These are phyloP conservation scores for Thalassiosira livingstoniorum DNA, from an alignment of 352 stramenopile species.

Conservation along the genomic window DNA sequence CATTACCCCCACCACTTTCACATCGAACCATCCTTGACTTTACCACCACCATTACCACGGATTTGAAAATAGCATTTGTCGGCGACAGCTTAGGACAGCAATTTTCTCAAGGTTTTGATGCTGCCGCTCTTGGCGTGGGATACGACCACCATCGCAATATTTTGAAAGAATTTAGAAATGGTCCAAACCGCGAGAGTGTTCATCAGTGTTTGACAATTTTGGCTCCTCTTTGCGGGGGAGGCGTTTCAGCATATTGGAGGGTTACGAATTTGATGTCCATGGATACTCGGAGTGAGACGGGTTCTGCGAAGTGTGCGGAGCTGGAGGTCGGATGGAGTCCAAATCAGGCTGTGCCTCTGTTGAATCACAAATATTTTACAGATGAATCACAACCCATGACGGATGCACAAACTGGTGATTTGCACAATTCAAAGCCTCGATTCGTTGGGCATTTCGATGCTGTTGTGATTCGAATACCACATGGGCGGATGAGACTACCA, in stretches of 20 bases:
- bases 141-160: conserved; percentile 6
- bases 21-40: conserved; percentile 64
- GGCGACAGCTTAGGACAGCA: conserved; percentile 64
- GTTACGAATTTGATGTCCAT: conserved; percentile 49
- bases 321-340: conserved; percentile 16
- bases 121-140: conserved; percentile 11
- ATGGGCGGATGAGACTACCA: conserved; percentile 60
- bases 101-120: conserved; percentile 58
- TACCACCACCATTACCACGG: conserved; percentile 41
- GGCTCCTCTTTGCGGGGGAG: conserved; percentile 42
- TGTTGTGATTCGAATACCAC: conserved; percentile 58
- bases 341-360: background rate
- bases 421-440: conserved; percentile 6
- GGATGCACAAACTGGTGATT: no score
- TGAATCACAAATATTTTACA: conserved; percentile 3
- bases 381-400: background rate
- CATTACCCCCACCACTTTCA: no score
- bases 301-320: background rate
- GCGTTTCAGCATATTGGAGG: conserved; percentile 45
- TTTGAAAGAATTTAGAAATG: conserved; percentile 18
- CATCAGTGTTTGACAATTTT: conserved; percentile 29
- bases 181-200: conserved; percentile 14
- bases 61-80: conserved; percentile 63
- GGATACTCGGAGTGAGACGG: conserved; percentile 26
- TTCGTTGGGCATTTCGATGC: conserved; percentile 56